Conservation (phyloP, 352 stramenopile species). For the Aphanomyces cochlioides region DNA sequence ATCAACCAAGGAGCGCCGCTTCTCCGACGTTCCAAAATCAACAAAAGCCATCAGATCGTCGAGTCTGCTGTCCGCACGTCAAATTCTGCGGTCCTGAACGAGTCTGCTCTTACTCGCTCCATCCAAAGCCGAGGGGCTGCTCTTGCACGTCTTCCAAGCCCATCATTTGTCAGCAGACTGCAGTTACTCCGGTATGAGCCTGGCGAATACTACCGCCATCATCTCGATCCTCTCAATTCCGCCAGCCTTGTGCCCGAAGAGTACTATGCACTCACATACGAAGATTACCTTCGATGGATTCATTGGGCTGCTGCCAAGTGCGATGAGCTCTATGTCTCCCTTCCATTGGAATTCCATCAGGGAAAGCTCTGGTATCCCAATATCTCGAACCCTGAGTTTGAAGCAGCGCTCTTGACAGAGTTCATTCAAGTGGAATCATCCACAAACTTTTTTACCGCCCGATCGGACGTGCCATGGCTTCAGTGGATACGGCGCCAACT, state of each 20-base stretch:
- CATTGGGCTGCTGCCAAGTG: conserved; percentile 56
- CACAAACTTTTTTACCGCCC: conserved; percentile 58
- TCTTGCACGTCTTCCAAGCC: conserved; percentile 62
- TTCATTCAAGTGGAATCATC: conserved; percentile 52
- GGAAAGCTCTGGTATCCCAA: conserved; percentile 58
- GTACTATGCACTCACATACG: conserved; percentile 36
- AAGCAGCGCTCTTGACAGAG: conserved; percentile 57
- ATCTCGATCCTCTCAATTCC: conserved; percentile 76
- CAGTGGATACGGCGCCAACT: conserved; percentile 60
- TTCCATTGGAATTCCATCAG: conserved; percentile 55
- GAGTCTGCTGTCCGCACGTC: background rate
- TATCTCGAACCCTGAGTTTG: conserved; percentile 49
- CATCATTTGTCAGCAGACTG: conserved; percentile 59
- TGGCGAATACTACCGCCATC: conserved; percentile 81
- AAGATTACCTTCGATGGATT: conserved; percentile 65
- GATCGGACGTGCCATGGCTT: conserved; percentile 49
- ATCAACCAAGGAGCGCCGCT: conserved; percentile 38
- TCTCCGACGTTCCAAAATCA: background rate
- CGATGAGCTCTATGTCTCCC: conserved; percentile 39
- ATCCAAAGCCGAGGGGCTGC: conserved; percentile 60
- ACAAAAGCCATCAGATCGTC: background rate
- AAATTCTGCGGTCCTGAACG: background rate
- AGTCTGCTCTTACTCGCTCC: conserved; percentile 27
- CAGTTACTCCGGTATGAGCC: conserved; percentile 72
- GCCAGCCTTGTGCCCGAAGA: conserved; percentile 58